Base-by-base conservation (phyloP, 495 filamentous ascomycete genomes). In the Poronia punctata region DNA sequence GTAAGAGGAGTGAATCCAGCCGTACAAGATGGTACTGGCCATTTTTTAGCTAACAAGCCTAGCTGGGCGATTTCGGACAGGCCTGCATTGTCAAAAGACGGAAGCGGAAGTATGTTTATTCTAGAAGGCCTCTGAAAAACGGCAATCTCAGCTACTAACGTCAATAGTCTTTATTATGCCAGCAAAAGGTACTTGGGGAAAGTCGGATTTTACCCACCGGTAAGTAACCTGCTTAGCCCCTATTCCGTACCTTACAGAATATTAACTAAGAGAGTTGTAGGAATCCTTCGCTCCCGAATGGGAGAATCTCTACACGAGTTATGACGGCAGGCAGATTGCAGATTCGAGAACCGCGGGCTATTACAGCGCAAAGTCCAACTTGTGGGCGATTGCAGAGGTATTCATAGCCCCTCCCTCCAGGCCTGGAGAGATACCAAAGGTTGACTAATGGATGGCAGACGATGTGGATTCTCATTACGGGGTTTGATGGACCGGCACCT, bases 401-500 rank as follows among this genome's bases (percentile, higher is more conserved):
- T 22, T 45, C 40, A 10, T 28, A 4, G 7, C 12, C 4, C 1
- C 3, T 11, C 4, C n/a, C 4, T 39, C 15, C 20, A 35, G 3
- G 19, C 7, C 26, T n/a, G 3, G 4, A 11, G 16, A 18, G 12
- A 6, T 8, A 19, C 23, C 9, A 28, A n/a, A n/a, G n/a, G n/a
- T n/a, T n/a, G 10, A 38, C 18, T 38, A 37, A 1, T 31, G 28
- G 28, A 31, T 31, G 28, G 7, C 11, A 52, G 49, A 31, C 37
- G 11, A 56, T 56, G 49, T 56, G 53, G 53, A 1, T 10, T 6
- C 34, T 56, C 1, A 52, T 56, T 19, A 52, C 49, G 9, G 18
- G 23, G 23, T 14, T 28, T 3, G 0, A 25, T 2, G 18, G 43
- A 7, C 45, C 46, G 1, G 1, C 1, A 3, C 35, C 45, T 3